Conservation (phyloP, 2,329 filamentous ascomycete species). For the Penicillium sp. region DNA sequence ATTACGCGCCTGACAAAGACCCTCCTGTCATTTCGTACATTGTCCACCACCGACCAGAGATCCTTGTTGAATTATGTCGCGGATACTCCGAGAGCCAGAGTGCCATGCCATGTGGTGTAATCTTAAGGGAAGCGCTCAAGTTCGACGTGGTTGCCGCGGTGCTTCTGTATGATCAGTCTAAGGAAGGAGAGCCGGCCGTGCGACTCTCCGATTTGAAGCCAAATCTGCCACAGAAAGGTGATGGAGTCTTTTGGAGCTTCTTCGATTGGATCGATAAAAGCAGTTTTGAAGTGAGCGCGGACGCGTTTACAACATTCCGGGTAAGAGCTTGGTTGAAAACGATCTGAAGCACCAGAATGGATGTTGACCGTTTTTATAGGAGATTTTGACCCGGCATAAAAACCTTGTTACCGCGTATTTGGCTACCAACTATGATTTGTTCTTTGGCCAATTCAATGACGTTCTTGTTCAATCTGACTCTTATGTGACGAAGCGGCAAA, state of each 20-base stretch:
- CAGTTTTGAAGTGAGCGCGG: slow-evolving; percentile 93
- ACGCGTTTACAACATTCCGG: slow-evolving; percentile 96
- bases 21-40: slow-evolving; percentile 87
- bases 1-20: slow-evolving; percentile 64
- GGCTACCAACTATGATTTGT: slow-evolving; percentile 84
- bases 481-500: slow-evolving; percentile 97
- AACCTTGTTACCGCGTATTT: slow-evolving; percentile 85
- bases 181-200: slow-evolving; percentile 70
- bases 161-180: slow-evolving; percentile 87
- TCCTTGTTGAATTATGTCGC: slow-evolving; percentile 82
- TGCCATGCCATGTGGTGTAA: slow-evolving; percentile 85
- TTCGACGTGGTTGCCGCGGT: slow-evolving; percentile 88
- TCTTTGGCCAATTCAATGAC: slow-evolving; percentile 88
- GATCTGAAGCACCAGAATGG: neutral
- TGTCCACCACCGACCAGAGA: slow-evolving; percentile 79
- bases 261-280: slow-evolving; percentile 97
- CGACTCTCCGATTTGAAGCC: slow-evolving; percentile 76
- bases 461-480: slow-evolving; percentile 86
- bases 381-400: slow-evolving; percentile 93
- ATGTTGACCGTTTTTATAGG: slow-evolving; percentile 52
- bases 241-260: slow-evolving; percentile 93
- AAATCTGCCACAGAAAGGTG: slow-evolving; percentile 71
- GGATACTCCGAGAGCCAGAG: slow-evolving; percentile 90
- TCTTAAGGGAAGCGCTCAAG: slow-evolving; percentile 85
- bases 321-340: slow-evolving; percentile 52